Conservation (phyloP, 2,329 filamentous ascomycete species). For the Fusarium graminum region DNA sequence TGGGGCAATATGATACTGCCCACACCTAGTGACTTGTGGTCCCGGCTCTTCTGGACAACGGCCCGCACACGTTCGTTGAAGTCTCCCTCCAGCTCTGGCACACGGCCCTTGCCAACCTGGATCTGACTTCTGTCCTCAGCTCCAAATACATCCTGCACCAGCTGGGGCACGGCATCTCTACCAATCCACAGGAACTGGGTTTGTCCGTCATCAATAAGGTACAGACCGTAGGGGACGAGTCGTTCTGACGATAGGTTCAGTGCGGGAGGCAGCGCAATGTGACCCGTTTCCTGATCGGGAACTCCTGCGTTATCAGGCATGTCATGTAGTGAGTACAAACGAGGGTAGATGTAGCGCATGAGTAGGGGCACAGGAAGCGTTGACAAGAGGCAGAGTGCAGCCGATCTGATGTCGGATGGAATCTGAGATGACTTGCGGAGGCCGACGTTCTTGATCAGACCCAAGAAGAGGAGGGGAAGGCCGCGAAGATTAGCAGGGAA, state of each 20-base stretch:
- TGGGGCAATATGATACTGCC: constrained; percentile 95
- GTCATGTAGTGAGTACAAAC: constrained; percentile 89
- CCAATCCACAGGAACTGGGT: constrained; percentile 98
- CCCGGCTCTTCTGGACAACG: constrained; percentile 91
- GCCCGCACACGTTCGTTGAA: constrained; percentile 95
- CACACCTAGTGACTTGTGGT: constrained; percentile 86
- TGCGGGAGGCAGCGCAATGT: constrained; percentile 87
- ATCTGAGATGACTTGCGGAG: constrained; percentile 94
- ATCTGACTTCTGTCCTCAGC: constrained; percentile 84
- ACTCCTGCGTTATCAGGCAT: constrained; percentile 95
- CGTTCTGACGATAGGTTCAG: constrained; percentile 90
- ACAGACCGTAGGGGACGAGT: constrained; percentile 89
- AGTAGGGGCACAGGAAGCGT: constrained; percentile 90
- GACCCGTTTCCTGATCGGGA: constrained; percentile 86
- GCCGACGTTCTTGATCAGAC: constrained; percentile 95
- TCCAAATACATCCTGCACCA: constrained; percentile 91
- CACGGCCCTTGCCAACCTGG: constrained; percentile 88
- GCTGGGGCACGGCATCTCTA: constrained; percentile 89
- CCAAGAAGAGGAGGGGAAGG: constrained; percentile 90
- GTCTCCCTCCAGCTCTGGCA: constrained; percentile 92
- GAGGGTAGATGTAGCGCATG: constrained; percentile 92
- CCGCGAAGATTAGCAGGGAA: constrained; percentile 93
- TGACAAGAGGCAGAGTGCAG: constrained; percentile 92
- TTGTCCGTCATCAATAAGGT: constrained; percentile 96
- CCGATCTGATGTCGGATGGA: constrained; percentile 91